These are phyloP conservation scores for Fennellomyces sp. DNA, from an alignment of 371 early-diverging fungal genomes.

Conservation along the genomic window DNA sequence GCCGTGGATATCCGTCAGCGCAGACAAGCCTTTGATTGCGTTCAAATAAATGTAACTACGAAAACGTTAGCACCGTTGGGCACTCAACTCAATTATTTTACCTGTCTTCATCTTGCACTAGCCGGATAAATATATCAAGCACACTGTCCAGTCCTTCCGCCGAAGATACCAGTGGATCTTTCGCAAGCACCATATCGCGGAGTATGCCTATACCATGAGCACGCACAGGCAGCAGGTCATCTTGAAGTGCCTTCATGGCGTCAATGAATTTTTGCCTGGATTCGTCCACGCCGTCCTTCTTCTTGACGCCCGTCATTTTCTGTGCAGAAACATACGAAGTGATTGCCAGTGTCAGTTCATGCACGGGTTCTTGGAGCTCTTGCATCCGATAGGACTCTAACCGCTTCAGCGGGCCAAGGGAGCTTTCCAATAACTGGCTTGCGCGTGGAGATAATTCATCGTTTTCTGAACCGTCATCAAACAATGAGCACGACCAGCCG, in stretches of 20 bases:
- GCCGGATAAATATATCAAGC: conserved; percentile 75
- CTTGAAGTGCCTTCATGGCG: conserved; percentile 79
- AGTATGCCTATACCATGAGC: conserved; percentile 87
- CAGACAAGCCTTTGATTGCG: conserved; percentile 83
- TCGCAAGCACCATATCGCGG: conserved; percentile 74
- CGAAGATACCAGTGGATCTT: conserved; percentile 53
- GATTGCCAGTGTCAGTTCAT: conserved; percentile 62
- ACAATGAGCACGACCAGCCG: background rate
- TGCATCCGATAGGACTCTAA: conserved; percentile 53
- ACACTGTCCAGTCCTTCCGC: conserved; percentile 63
- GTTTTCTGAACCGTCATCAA: conserved; percentile 39
- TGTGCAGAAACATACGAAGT: conserved; percentile 41
- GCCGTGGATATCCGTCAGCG: conserved; percentile 82
- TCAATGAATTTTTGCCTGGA: conserved; percentile 65
- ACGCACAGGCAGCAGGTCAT: conserved; percentile 82
- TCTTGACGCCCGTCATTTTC: conserved; percentile 24
- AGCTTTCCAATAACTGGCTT: conserved; percentile 48
- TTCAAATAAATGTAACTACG: conserved; percentile 85
- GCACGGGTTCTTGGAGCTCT: conserved; percentile 57
- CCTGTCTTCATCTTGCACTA: conserved; percentile 80
- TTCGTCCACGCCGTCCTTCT: conserved; percentile 25
- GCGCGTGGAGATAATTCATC: conserved; percentile 53
- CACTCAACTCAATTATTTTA: too few species aligned
- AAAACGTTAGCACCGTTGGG: too few species aligned
- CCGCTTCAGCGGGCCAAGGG: conserved; percentile 57